Base-by-base conservation (phyloP, 2,329 filamentous ascomycete species). In the Pyrenophora graminea region DNA sequence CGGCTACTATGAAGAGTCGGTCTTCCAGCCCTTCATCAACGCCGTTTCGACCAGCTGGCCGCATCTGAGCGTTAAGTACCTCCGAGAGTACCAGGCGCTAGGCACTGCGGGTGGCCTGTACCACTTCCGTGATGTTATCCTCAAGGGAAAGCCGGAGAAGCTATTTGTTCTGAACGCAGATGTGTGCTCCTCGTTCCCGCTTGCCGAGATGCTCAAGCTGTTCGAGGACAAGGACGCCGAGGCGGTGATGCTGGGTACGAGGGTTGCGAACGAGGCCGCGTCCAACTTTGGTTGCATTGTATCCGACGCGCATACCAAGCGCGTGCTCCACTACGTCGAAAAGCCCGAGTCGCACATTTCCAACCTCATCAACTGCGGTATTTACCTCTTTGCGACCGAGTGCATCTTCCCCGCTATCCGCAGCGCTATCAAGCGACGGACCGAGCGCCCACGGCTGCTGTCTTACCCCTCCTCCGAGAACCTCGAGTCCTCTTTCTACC, bases 241-340 rank as follows among this genome's bases (percentile, higher is more conserved):
- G 80, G 94, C 94, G 27, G 89, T 97, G 62, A 97, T 99, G 73
- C 81, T 99, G 59, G 94, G 94, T 46, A 99, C 94, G 34, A 83
- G 91, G 48, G 91, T 97, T 51, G 86, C 86, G 71, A 90, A 95
- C 69, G 93, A 97, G 50, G 89, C 92, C 17, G 93, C 94, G 27
- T 89, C 85, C 67, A 97, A 97, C 81, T 99, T 97, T 73, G 94
- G 94, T 58, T 99, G 94, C 82, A 96, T 97, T 69, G 94, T 97
- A 50, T 94, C 90, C 48, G 94, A 99, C 75, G 80, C 88, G 37
- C 91, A 97, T 78, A 96, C 90, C 59, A 92, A 93, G 74, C 91
- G 93, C 62, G 94, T 99, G 39, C 86, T 97, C 54, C 94, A 99
- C 80, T 97, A 99, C 78, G 94, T 99, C 73, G 94, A 97, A 83